Conservation (phyloP, 495 filamentous ascomycete genomes). For the Tuber calosporum region DNA sequence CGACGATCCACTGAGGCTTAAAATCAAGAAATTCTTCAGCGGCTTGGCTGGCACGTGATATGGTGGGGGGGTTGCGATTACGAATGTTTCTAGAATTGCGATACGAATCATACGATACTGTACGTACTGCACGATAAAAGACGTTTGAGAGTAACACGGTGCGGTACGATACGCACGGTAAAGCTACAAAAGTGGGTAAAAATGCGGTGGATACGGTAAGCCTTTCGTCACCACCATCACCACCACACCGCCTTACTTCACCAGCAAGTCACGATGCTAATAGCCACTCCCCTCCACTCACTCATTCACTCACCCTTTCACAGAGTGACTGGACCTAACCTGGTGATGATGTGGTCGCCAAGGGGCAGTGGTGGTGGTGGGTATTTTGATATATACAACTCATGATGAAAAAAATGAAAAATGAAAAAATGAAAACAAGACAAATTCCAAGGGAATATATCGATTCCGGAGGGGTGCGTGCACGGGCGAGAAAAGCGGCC, state of each 20-base stretch:
- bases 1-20: not conserved
- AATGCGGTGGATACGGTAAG: not conserved
- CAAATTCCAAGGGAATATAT: not conserved
- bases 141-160: not conserved
- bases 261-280: not conserved
- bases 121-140: not conserved
- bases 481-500: not conserved
- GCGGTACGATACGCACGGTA: not conserved
- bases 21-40: constrained; percentile 2
- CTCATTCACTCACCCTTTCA: not conserved
- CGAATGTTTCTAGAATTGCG: too few species aligned
- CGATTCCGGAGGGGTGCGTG: not conserved
- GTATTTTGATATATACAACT: constrained; percentile 4
- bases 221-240: not conserved
- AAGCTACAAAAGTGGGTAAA: not conserved
- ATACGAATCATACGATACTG: not conserved
- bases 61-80: not conserved
- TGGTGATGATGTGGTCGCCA: not conserved
- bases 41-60: not conserved
- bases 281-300: not conserved
- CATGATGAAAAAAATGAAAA: not conserved
- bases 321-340: not conserved
- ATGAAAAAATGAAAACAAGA: not conserved
- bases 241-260: not conserved
- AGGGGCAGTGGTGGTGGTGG: not conserved